phyloP scores from a whole-genome alignment of 768 basidiomycete species.

The Mycena epipterygia region DNA sequence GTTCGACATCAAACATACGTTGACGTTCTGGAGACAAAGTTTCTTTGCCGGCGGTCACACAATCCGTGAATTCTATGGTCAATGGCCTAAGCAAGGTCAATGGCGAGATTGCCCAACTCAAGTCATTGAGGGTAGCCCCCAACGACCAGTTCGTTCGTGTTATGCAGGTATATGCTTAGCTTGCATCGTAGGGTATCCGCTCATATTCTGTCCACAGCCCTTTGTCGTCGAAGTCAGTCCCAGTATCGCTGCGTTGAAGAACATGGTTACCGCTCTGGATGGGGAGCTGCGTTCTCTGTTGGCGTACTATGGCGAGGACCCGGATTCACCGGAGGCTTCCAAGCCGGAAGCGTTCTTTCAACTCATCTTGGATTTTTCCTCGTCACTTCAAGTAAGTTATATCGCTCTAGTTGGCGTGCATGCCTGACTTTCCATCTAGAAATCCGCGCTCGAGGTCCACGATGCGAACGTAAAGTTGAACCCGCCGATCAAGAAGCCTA shows the following conservation, averaged over 20 bases:
- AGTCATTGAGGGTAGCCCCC: conserved; percentile 47
- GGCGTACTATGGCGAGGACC: conserved; percentile 83
- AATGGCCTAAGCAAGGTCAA: conserved; percentile 69
- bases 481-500: conserved; percentile 40
- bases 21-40: conserved; percentile 58
- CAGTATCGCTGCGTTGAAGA: conserved; percentile 75
- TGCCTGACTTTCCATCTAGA: conserved; percentile 55
- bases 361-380: conserved; percentile 80
- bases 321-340: conserved; percentile 70
- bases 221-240: conserved; percentile 65
- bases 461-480: conserved; percentile 58
- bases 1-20: not conserved
- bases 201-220: conserved; percentile 46
- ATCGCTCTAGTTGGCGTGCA: not conserved
- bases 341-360: conserved; percentile 86
- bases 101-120: conserved; percentile 64
- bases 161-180: conserved; percentile 70
- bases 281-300: conserved; percentile 72
- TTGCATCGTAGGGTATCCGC: not conserved
- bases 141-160: conserved; percentile 75
- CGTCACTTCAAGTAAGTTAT: conserved; percentile 71
- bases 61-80: conserved; percentile 71
- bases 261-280: conserved; percentile 69
- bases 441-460: conserved; percentile 79
- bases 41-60: conserved; percentile 75